Evolutionary conservation across 768 basidiomycete species (phyloP), one percentile per base, ranked within the genome.

Genomic region (Cantharellus anzutake): DNA sequence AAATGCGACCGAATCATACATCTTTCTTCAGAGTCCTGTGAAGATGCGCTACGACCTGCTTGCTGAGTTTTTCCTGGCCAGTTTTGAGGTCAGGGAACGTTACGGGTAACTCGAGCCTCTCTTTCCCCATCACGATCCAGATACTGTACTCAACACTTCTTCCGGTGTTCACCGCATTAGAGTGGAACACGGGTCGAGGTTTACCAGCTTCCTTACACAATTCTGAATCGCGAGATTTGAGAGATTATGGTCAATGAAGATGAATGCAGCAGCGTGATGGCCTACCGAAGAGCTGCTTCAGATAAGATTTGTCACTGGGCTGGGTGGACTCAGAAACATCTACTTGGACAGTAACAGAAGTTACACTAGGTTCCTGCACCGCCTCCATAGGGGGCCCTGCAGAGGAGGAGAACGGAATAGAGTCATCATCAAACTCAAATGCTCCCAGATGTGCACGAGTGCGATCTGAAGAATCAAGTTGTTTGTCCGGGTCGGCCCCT

Each of bases 51-150:
- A 58, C 1, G 29, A 61, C 60, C 14, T 41, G 40, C 35, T 42
- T 59, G 37, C 56, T 58, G 4, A 61, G 42, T 20, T 51, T 41
- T 38, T 61, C 60, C n/a, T 50, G 11, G 38, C 60, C 60, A 34
- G 41, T 29, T 3, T 3, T 34, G 35, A 61, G 7, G 5, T 34
- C 29, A 35, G 38, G 16, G 44, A 58, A 61, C 20, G 56, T 59
- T 38, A 56, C 48, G 14, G 38, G 35, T 5, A 61, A 51, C 42
- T 59, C 57, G 38, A 61, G 57, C 16, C 40, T 16, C 60, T 61
- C 39, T 37, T 48, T 37, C 5, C 57, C 60, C 40, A 61, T 41
- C 5, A 50, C 58, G 5, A 61, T 40, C 60, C 60, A 61, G 56
- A 61, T 56, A 4, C 35, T n/a, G 56, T 61, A 63, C 41, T 58